Base-by-base conservation (phyloP, 331 rosid species). In the Spiraea crenata region DNA sequence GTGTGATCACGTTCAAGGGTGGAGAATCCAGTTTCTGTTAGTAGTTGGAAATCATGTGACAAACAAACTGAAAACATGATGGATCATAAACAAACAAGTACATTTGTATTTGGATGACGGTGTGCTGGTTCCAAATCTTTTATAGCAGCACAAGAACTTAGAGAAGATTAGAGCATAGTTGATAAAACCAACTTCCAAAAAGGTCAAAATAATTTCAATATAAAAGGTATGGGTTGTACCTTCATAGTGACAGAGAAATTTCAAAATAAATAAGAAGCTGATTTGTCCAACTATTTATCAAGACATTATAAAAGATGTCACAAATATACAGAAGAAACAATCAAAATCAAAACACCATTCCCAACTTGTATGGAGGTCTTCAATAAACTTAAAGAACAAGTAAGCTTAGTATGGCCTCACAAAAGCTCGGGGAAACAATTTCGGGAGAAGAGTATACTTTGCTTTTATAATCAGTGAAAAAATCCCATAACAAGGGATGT, bases 401-500 rank as follows among this genome's bases (percentile, higher is more conserved):
- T 47, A 74, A 66, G 55, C 72, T 25, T 80, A 84, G 57, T 57
- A 56, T 7, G 80, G 57, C 71, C 71, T 70, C 61, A 77, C 67
- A 31, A 86, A 79, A 38, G 84, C 69, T 34, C 10, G 82, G 51
- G 89, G 89, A 72, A 83, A 88, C 75, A 76, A 62, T 73, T 77
- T 81, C 15, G 82, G 82, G 51, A 90, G 81, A 80, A 85, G 5
- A 11, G 73, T 66, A 50, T 85, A 15, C 77, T 90, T 90, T 3
- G 85, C 84, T 67, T 77, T 86, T 40, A 81, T 78, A 44, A 85
- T 81, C 70, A 88, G 75, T 12, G 83, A 84, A 70, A 78, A 90
- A 12, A 83, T 3, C 44, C 86, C 90, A 42, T 90, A 90, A 67
- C 90, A 83, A 57, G 95, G 97, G 70, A 90, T 74, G 86, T 90